phyloP scores from a whole-genome alignment of 2,329 filamentous ascomycete species.

The Aspergillaceae sp. region DNA sequence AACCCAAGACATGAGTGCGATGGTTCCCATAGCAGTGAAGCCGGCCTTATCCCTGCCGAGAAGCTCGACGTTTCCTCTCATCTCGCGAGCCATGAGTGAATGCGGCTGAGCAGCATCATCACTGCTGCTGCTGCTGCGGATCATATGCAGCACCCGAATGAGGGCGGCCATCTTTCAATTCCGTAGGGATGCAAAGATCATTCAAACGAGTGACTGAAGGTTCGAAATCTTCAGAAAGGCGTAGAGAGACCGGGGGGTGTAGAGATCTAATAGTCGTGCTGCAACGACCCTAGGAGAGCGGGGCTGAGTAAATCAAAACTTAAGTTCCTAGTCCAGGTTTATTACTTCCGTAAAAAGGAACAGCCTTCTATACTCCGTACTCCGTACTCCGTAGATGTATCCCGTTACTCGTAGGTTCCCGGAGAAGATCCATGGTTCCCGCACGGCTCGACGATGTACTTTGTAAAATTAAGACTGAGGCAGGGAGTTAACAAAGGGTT shows the following conservation, averaged over 20 bases:
- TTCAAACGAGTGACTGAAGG: background rate
- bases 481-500: background rate
- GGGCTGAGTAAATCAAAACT: background rate
- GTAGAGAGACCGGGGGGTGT: background rate
- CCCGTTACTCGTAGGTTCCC: background rate
- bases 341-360: background rate
- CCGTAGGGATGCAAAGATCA: background rate
- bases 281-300: background rate
- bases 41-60: conserved; percentile 28
- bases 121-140: background rate
- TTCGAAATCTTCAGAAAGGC: background rate
- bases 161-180: conserved; percentile 3
- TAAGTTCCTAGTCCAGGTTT: background rate
- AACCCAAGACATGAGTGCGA: conserved; percentile 36
- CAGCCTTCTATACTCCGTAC: background rate
- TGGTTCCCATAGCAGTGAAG: conserved; percentile 39
- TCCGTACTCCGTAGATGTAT: background rate
- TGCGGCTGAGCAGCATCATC: background rate
- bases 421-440: background rate
- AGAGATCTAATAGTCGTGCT: background rate
- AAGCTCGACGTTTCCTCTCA: background rate
- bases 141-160: conserved; percentile 1
- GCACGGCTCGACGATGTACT: background rate
- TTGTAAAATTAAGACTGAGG: background rate
- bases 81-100: background rate